Conservation (phyloP, 306 rosid species). For the Clitoria ternatea region DNA sequence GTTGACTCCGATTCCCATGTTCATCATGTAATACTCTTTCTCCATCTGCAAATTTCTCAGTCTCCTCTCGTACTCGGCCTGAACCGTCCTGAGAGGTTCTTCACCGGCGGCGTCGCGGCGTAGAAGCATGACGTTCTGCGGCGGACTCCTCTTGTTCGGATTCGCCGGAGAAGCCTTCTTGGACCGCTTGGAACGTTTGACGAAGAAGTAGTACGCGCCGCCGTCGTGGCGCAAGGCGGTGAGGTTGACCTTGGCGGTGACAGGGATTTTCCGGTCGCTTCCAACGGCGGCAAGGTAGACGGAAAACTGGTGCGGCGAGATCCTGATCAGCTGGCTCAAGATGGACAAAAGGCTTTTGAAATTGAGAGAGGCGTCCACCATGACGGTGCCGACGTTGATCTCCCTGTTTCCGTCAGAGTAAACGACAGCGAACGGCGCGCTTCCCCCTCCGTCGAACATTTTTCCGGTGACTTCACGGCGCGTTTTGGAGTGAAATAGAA, state of each 20-base stretch:
- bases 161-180: slow-evolving; percentile 9
- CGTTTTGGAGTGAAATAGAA: background rate
- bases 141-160: background rate
- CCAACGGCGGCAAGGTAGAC: slow-evolving; percentile 35
- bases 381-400: slow-evolving; percentile 40
- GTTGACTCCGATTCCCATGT: slow-evolving; percentile 11
- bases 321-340: slow-evolving; percentile 50
- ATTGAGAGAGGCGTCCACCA: slow-evolving; percentile 32
- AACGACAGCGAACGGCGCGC: slow-evolving; percentile 36
- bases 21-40: slow-evolving; percentile 28
- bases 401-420: slow-evolving; percentile 53
- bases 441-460: slow-evolving; percentile 32
- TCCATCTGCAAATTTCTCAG: slow-evolving; percentile 27
- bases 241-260: slow-evolving; percentile 54
- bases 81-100: background rate
- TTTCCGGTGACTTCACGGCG: background rate
- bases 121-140: slow-evolving; percentile 1
- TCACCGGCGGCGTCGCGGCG: background rate
- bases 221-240: slow-evolving; percentile 22
- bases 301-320: slow-evolving; percentile 50
- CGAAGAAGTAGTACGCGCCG: slow-evolving; percentile 35
- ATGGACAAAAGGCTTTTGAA: slow-evolving; percentile 39
- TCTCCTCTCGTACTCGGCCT: slow-evolving; percentile 29
- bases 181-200: slow-evolving; percentile 41
- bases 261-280: slow-evolving; percentile 37